Evolutionary conservation across 495 filamentous ascomycete genomes (phyloP).

Genomic region (Neurospora sp.): DNA sequence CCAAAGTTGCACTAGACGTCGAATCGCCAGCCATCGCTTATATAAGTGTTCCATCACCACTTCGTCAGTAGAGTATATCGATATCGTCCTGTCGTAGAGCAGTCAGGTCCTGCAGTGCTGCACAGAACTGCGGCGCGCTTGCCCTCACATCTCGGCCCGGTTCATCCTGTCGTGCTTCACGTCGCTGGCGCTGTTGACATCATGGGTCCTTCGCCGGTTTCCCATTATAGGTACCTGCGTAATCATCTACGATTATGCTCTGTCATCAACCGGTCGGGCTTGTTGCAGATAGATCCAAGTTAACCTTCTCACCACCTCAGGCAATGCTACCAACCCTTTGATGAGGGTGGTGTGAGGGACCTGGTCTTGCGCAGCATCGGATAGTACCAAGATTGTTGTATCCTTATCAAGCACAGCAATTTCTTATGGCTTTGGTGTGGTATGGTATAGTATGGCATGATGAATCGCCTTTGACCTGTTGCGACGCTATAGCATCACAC

Average conservation of each 20-base stretch:
- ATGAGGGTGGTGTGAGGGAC: background rate
- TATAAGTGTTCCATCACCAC: background rate
- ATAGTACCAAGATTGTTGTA: background rate
- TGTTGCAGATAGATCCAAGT: background rate
- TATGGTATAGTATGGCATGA: background rate
- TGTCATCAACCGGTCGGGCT: background rate
- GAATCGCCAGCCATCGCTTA: background rate
- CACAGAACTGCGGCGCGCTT: background rate
- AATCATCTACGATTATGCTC: background rate
- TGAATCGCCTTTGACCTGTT: background rate
- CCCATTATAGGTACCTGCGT: background rate
- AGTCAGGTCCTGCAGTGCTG: background rate
- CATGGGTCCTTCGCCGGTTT: background rate
- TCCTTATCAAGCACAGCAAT: background rate
- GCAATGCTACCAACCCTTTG: background rate
- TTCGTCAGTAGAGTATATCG: background rate
- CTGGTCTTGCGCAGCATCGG: background rate
- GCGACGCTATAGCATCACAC: conserved; percentile 2
- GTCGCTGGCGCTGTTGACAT: background rate
- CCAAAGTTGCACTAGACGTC: background rate
- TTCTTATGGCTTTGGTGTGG: background rate
- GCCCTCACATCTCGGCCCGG: background rate
- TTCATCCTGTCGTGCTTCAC: background rate
- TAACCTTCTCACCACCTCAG: background rate
- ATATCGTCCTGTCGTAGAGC: background rate